Base-by-base conservation (phyloP, 1,284 basidiomycete species). In the Trichosporon sp. region DNA sequence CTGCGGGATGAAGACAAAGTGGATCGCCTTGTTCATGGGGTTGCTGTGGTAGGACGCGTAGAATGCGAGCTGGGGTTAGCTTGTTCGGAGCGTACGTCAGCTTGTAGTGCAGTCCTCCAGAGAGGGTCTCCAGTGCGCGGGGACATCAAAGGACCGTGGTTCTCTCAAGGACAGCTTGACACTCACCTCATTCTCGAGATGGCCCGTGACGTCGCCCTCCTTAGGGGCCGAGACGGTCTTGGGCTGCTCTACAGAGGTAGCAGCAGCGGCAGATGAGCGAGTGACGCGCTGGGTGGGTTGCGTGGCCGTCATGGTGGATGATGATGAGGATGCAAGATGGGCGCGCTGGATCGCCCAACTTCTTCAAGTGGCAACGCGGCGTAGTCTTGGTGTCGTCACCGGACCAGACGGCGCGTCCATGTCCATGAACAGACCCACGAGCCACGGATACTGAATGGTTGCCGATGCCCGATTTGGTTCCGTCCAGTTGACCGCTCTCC, bases 1-100 rank as follows among this genome's bases (percentile, higher is more conserved):
- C 73, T 91, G 80, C 2, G 93, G 93, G 37, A 96, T 93, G 76
- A 89, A 94, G 74, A 91, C 78, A 76, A 93, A 87, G 81, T 96
- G 93, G 74, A 96, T 92, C 69, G 87, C 79, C 73, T 95, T 85
- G 81, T 96, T 96, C 72, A 90, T 84, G 43, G 88, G 88, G 81
- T 95, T 91, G 31, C 89, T 87, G 83, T 96, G 93, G 84, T 95
- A 96, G 67, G 92, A 91, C 26, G 92, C 92, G 83, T 95, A 95
- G 87, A 94, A 94, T 37, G 90, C 87, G 78, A 95, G 87, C 92
- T 95, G 75, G 6, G 19, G 38, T 69, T 31, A 69, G 67, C 43
- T 54, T 51, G 43, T 1, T 32, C 38, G 40, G 19, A 19, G 12
- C 40, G 4, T 21, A n/a, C 35, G 5, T 37, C 1, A 37, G 35